These are phyloP conservation scores for Aurantiochytrium sp. DNA, from an alignment of 108 stramenopile genomes.

Conservation along the genomic window DNA sequence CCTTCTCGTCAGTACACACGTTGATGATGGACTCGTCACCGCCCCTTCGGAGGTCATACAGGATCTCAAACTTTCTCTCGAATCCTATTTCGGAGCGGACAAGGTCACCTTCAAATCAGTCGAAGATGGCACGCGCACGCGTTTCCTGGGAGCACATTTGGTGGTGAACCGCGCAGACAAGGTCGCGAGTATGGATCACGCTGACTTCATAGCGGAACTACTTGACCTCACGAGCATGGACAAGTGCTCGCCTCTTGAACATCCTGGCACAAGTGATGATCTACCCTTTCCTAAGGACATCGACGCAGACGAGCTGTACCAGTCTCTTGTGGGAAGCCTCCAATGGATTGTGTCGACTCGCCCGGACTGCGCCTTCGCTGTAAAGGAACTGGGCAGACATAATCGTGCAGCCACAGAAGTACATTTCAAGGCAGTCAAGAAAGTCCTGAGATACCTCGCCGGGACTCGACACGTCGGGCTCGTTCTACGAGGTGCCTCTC, in stretches of 20 bases:
- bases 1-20: neutral
- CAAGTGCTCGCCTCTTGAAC: neutral
- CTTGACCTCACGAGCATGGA: neutral
- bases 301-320: neutral
- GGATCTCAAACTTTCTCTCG: neutral
- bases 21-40: neutral
- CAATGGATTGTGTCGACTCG: neutral
- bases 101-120: neutral
- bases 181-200: neutral
- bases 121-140: neutral
- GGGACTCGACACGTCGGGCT: neutral
- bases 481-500: neutral
- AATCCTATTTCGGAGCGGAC: neutral
- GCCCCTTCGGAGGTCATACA: neutral
- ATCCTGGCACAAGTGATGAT: neutral
- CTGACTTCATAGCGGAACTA: neutral
- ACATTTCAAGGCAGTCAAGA: neutral
- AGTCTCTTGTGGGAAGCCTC: neutral
- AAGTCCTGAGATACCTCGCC: neutral
- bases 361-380: neutral
- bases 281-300: neutral
- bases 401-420: neutral
- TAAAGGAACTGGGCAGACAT: neutral
- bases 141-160: neutral
- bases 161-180: neutral